Conservation (phyloP, 2,329 filamentous ascomycete genomes). For the Colletotrichum caudatum region DNA sequence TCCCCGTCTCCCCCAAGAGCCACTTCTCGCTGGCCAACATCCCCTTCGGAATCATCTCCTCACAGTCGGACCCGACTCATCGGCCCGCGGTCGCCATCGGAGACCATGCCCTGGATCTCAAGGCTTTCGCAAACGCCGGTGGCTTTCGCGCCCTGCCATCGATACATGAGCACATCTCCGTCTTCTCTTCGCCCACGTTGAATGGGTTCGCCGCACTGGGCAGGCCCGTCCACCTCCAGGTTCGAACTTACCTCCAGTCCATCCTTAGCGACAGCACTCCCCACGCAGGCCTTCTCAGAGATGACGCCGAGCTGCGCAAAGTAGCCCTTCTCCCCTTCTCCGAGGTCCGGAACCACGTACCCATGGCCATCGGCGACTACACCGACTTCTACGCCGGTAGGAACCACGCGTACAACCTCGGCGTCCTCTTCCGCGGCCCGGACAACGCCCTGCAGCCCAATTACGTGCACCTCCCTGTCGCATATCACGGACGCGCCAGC, state of each 20-base stretch:
- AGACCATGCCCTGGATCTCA: constrained; percentile 76
- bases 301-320: constrained; percentile 51
- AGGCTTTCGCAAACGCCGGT: constrained; percentile 63
- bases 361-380: constrained; percentile 84
- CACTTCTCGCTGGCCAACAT: constrained; percentile 83
- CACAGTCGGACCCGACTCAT: constrained; percentile 64
- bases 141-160: constrained; percentile 54
- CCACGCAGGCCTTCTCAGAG: constrained; percentile 49
- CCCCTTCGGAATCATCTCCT: constrained; percentile 85
- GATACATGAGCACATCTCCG: constrained; percentile 44
- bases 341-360: constrained; percentile 75
- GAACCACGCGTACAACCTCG: constrained; percentile 80
- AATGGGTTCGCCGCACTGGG: constrained; percentile 80
- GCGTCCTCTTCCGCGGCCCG: constrained; percentile 78
- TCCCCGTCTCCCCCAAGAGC: constrained; percentile 50
- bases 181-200: constrained; percentile 64
- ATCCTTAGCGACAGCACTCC: constrained; percentile 67
- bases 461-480: constrained; percentile 83
- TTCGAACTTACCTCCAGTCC: constrained; percentile 77
- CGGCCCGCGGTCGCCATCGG: constrained; percentile 80
- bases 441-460: constrained; percentile 83
- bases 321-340: constrained; percentile 47
- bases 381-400: constrained; percentile 87
- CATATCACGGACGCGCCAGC: constrained; percentile 83
- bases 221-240: constrained; percentile 74